Percentiles rank a stretch among this genome's conserved stretches.
phyloP scores from a whole-genome alignment of 1,284 basidiomycete species.

The Sporisorium exsertum region DNA sequence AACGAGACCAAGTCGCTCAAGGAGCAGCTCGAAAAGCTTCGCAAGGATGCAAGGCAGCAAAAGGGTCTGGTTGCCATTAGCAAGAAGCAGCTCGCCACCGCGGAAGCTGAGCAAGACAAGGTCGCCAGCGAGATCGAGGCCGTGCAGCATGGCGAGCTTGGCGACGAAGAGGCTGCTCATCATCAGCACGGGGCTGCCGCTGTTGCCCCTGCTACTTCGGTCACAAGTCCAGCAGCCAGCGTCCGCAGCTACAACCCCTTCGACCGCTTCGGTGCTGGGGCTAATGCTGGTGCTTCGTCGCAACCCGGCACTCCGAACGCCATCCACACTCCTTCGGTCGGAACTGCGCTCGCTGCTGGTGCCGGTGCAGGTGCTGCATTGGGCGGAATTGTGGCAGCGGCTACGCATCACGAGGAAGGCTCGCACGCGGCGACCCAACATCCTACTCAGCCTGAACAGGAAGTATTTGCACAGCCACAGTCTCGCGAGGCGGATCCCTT shows the following conservation, averaged over 20 bases:
- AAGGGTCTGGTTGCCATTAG: constrained; percentile 93
- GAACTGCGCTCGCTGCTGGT: constrained; percentile 59
- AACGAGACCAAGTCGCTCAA: constrained; percentile 81
- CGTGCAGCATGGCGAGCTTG: constrained; percentile 71
- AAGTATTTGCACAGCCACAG: constrained; percentile 9
- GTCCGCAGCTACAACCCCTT: constrained; percentile 92
- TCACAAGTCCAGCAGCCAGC: constrained; percentile 70
- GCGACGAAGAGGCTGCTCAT: constrained; percentile 69
- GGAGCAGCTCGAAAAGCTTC: constrained; percentile 84
- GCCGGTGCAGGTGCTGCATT: constrained; percentile 62
- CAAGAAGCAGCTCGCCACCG: constrained; percentile 89
- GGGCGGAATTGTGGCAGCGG: constrained; percentile 65
- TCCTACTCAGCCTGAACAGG: not conserved
- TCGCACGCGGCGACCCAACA: constrained; percentile 1
- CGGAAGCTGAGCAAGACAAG: constrained; percentile 82
- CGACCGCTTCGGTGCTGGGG: constrained; percentile 74
- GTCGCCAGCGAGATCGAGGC: constrained; percentile 75
- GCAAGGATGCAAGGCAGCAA: constrained; percentile 94
- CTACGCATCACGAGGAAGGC: constrained; percentile 30
- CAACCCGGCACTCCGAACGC: constrained; percentile 24
- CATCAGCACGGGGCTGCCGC: constrained; percentile 54
- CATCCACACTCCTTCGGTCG: constrained; percentile 24
- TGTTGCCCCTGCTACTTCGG: constrained; percentile 32
- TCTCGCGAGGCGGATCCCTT: constrained; percentile 50
- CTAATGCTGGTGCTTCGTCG: constrained; percentile 4